phyloP scores from a whole-genome alignment of 1,139 yeast genomes.

The Sugiyamaella castrensis region DNA sequence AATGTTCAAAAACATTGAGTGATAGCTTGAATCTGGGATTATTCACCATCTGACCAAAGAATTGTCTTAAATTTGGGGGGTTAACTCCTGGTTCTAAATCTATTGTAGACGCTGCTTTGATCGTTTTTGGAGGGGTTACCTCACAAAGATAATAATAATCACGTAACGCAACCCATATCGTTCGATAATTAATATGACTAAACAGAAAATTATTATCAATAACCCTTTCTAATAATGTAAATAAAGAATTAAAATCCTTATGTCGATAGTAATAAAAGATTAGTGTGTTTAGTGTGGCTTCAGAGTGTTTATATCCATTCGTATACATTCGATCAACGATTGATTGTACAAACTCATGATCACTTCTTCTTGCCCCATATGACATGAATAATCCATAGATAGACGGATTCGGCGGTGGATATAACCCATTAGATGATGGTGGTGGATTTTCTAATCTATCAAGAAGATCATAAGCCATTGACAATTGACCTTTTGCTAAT shows the following conservation, averaged over 20 bases:
- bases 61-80: slow-evolving; percentile 16
- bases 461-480: slow-evolving; percentile 23
- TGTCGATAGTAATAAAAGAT: slow-evolving; percentile 26
- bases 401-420: slow-evolving; percentile 22
- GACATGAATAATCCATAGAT: slow-evolving; percentile 30
- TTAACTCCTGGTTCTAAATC: not conserved
- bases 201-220: slow-evolving; percentile 10
- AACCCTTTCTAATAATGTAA: slow-evolving; percentile 18
- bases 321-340: slow-evolving; percentile 24
- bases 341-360: slow-evolving; percentile 19
- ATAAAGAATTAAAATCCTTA: slow-evolving; percentile 21
- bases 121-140: not conserved
- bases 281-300: slow-evolving; percentile 24
- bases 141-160: slow-evolving; percentile 21
- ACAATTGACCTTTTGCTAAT: slow-evolving; percentile 21
- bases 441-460: slow-evolving; percentile 22
- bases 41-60: slow-evolving; percentile 23
- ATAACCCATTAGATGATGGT: not conserved
- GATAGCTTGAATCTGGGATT: slow-evolving; percentile 23
- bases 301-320: slow-evolving; percentile 18
- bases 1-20: slow-evolving; percentile 26
- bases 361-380: slow-evolving; percentile 27
- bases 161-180: slow-evolving; percentile 29
- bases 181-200: slow-evolving; percentile 24
- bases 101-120: not conserved